Percentiles rank a stretch among this genome's conserved stretches.
Conservation (phyloP, 352 stramenopile genomes). For the Globisporangium cystogenes region DNA sequence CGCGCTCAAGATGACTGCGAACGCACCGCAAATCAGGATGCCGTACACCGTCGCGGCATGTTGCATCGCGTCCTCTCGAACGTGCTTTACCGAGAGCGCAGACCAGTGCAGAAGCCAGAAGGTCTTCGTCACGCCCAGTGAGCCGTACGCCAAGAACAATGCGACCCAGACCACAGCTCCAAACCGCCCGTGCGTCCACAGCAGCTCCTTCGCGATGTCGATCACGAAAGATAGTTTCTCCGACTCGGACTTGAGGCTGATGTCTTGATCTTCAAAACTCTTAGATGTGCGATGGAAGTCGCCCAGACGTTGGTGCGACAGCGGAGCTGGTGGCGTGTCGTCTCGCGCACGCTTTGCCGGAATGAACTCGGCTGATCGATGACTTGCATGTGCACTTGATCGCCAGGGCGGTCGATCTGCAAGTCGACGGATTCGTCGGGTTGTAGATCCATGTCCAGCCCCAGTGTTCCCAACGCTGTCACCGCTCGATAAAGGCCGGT, state of each 20-base stretch:
- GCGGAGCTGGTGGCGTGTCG: too few species aligned
- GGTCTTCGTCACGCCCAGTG: constrained; percentile 23
- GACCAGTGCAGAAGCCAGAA: constrained; percentile 36
- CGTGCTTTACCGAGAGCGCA: constrained; percentile 16
- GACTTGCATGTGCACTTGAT: neutral
- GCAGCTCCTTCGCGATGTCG: constrained; percentile 12
- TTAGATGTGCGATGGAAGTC: too few species aligned
- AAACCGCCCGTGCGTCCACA: constrained; percentile 14
- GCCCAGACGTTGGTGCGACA: too few species aligned
- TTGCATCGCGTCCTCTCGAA: constrained; percentile 15
- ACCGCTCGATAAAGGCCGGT: too few species aligned
- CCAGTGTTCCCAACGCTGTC: too few species aligned
- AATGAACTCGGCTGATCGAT: too few species aligned
- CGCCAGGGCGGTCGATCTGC: constrained; percentile 31
- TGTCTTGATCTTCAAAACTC: too few species aligned
- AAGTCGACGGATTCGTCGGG: constrained; percentile 1
- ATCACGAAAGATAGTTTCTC: neutral
- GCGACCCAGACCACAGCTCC: constrained; percentile 8
- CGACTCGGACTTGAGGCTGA: too few species aligned
- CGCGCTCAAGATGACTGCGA: too few species aligned
- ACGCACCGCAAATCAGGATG: constrained; percentile 13
- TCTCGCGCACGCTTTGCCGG: too few species aligned
- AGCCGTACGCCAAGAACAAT: constrained; percentile 22
- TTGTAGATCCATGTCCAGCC: too few species aligned
- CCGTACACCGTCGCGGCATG: constrained; percentile 24